A percentile compares a stretch with the other conserved stretches of the same genome.
These are phyloP conservation scores for Arthrobotrys megalospora DNA, from an alignment of 2,329 filamentous ascomycete species.

Conservation along the genomic window DNA sequence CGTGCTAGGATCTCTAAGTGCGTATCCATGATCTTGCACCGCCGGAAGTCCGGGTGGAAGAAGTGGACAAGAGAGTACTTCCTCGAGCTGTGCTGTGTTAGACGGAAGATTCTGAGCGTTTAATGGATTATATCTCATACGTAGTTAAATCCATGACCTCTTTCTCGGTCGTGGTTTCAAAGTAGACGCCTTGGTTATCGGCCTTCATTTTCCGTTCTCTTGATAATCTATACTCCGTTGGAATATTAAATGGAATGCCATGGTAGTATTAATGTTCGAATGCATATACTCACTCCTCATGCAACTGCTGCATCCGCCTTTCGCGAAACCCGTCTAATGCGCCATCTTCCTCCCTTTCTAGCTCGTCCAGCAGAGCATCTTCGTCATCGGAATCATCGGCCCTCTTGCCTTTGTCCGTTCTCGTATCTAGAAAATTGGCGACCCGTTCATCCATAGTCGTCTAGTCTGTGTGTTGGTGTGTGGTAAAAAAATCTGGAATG, in stretches of 20 bases:
- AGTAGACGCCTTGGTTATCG: conserved; percentile 72
- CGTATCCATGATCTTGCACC: conserved; percentile 68
- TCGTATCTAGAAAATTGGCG: conserved; percentile 63
- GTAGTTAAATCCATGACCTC: conserved; percentile 71
- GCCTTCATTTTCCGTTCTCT: conserved; percentile 71
- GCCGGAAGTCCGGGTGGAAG: conserved; percentile 68
- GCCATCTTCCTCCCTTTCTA: conserved; percentile 70
- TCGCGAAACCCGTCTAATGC: conserved; percentile 73
- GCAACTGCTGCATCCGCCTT: conserved; percentile 73
- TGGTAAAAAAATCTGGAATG: conserved; percentile 52
- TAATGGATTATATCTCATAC: conserved; percentile 61
- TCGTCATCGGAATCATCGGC: conserved; percentile 70
- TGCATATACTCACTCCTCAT: conserved; percentile 69
- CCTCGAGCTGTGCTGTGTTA: conserved; percentile 54
- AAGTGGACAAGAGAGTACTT: conserved; percentile 68
- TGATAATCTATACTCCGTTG: conserved; percentile 65
- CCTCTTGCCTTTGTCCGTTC: conserved; percentile 56
- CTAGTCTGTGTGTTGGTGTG: conserved; percentile 14
- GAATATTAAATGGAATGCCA: neutral
- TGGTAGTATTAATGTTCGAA: neutral
- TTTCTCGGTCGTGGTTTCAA: conserved; percentile 74
- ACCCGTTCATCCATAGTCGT: conserved; percentile 59
- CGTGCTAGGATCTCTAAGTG: conserved; percentile 70
- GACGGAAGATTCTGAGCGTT: conserved; percentile 4
- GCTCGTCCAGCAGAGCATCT: conserved; percentile 74